phyloP scores from a whole-genome alignment of 805 yeast species.

The Pichia manshurica region DNA sequence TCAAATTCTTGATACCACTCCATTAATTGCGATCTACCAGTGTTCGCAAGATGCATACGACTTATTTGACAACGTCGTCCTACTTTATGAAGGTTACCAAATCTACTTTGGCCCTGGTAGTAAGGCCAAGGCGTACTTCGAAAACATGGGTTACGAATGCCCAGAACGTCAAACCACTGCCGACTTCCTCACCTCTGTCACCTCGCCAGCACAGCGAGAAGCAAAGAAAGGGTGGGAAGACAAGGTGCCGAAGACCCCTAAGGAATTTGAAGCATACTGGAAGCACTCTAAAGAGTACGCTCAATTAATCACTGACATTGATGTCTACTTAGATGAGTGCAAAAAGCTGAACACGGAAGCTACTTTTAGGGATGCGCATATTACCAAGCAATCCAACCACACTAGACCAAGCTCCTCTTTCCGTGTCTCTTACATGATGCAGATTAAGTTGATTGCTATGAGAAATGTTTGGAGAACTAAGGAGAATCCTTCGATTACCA shows the following conservation, averaged over 20 bases:
- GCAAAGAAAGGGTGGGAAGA: constrained; percentile 32
- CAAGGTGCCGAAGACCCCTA: constrained; percentile 35
- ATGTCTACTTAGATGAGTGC: constrained; percentile 21
- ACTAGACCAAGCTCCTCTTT: constrained; percentile 44
- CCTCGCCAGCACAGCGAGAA: constrained; percentile 30
- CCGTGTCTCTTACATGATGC: constrained; percentile 47
- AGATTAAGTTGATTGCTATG: constrained; percentile 39
- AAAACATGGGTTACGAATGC: constrained; percentile 40
- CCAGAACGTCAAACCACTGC: constrained; percentile 44
- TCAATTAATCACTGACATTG: constrained; percentile 32
- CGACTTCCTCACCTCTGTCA: constrained; percentile 38
- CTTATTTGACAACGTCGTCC: constrained; percentile 37
- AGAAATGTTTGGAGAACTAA: constrained; percentile 45
- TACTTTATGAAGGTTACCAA: constrained; percentile 41
- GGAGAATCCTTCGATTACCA: constrained; percentile 48
- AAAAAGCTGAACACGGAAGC: constrained; percentile 9
- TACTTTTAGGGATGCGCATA: constrained; percentile 16
- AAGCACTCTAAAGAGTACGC: constrained; percentile 30
- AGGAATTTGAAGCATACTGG: constrained; percentile 39
- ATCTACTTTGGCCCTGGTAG: constrained; percentile 36
- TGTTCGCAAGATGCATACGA: constrained; percentile 42
- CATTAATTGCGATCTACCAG: constrained; percentile 46
- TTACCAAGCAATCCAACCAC: constrained; percentile 46
- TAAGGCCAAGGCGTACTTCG: constrained; percentile 35
- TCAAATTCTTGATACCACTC: constrained; percentile 41